Base-by-base conservation (phyloP, 768 basidiomycete genomes). In the Mycena latifolia region DNA sequence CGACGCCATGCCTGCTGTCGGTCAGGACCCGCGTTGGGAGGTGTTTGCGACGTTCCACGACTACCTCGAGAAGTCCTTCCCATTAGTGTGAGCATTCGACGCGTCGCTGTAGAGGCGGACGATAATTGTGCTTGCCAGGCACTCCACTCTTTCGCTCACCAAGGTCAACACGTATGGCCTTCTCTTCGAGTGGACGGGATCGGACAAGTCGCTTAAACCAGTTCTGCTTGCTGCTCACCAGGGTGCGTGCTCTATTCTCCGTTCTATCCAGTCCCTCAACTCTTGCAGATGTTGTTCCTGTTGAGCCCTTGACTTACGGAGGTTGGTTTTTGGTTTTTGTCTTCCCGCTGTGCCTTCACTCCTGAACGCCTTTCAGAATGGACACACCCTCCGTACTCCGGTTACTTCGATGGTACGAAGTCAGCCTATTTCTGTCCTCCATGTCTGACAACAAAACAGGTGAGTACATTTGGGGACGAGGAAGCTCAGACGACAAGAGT, bases 141-240 rank as follows among this genome's bases (percentile, higher is more conserved):
- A 92, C 74, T 52, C 80, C n/a, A 83, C 76, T 11, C 80, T 94
- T 47, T 72, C 82, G 31, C 81, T 92, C 64, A 89, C 88, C 11
- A 89, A 88, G 69, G 87, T 95, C 71, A 93, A 94, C 75, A 91
- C 87, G 0, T 92, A 91, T 69, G 93, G 87, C 0, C 81, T 94
- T n/a, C 75, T 92, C 10, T 92, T 87, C 73, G 85, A 88, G 53
- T 94, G 92, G 92, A 79, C 83, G 56, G 93, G 92, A 2, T 83
- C 85, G 5, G 82, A 92, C 68, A 63, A 75, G 14, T 77, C 81
- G 0, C 79, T 92, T n/a, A 91, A 92, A 74, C 93, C 93, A 0
- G 69, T 93, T 18, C 79, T 94, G 15, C 75, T 92, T 45, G 84
- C 86, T n/a, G 89, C 85, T 2, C 90, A 92, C 73, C 89, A 90